Conservation (phyloP, 768 basidiomycete genomes). For the Mycena venus region DNA sequence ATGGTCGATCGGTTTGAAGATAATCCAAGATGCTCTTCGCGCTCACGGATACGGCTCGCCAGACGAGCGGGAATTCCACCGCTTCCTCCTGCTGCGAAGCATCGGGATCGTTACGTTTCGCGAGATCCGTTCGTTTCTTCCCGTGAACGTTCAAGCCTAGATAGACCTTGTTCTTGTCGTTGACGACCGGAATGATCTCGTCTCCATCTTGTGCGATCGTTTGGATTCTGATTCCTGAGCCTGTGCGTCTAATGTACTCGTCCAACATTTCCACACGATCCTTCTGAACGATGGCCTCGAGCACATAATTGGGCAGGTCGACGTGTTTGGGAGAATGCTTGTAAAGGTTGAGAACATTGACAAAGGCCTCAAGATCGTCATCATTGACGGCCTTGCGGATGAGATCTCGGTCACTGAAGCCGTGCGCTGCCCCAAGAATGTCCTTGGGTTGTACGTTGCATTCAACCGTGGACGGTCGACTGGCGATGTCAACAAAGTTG, state of each 20-base stretch:
- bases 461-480: slow-evolving; percentile 58
- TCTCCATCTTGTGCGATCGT: slow-evolving; percentile 39
- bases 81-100: slow-evolving; percentile 35
- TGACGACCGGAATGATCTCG: slow-evolving; percentile 41
- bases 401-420: slow-evolving; percentile 29
- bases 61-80: slow-evolving; percentile 50
- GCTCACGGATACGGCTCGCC: slow-evolving; percentile 54
- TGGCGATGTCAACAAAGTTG: slow-evolving; percentile 68
- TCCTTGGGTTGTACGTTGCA: slow-evolving; percentile 52
- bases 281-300: slow-evolving; percentile 46
- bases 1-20: slow-evolving; percentile 58
- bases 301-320: slow-evolving; percentile 36
- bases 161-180: slow-evolving; percentile 61
- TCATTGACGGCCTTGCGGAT: slow-evolving; percentile 55
- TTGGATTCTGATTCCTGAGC: slow-evolving; percentile 53
- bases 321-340: slow-evolving; percentile 47
- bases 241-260: slow-evolving; percentile 68
- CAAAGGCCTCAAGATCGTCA: slow-evolving; percentile 65
- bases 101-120: slow-evolving; percentile 63
- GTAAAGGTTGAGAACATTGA: slow-evolving; percentile 61
- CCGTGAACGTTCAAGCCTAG: slow-evolving; percentile 74
- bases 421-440: slow-evolving; percentile 44
- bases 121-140: slow-evolving; percentile 71
- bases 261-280: slow-evolving; percentile 68
- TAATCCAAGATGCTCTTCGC: slow-evolving; percentile 60